These are phyloP conservation scores for Aspergillus sp. DNA, from an alignment of 2,329 filamentous ascomycete genomes.

Conservation along the genomic window DNA sequence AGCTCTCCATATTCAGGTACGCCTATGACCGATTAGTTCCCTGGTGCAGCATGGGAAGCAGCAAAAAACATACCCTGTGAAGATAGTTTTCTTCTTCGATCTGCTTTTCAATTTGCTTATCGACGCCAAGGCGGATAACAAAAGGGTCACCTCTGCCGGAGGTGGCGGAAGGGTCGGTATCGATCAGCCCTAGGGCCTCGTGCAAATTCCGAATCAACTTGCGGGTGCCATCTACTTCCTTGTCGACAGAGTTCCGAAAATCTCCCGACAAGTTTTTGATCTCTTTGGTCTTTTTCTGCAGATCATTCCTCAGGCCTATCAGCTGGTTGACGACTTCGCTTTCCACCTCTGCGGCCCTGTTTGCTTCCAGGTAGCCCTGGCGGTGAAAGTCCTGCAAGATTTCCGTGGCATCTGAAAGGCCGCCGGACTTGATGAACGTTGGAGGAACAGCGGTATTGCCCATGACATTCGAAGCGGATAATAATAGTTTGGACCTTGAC, in stretches of 20 bases:
- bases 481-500: constrained; percentile 65
- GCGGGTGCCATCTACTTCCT: constrained; percentile 79
- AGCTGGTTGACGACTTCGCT: constrained; percentile 83
- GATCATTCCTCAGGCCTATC: constrained; percentile 73
- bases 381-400: constrained; percentile 77
- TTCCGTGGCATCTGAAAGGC: constrained; percentile 77
- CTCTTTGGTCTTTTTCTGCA: constrained; percentile 95
- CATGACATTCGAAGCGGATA: constrained; percentile 74
- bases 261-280: constrained; percentile 89
- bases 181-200: constrained; percentile 68
- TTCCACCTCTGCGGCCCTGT: constrained; percentile 84
- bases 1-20: constrained; percentile 87
- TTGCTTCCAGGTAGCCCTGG: constrained; percentile 66
- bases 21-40: constrained; percentile 47
- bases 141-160: constrained; percentile 89
- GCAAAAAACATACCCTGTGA: constrained; percentile 58
- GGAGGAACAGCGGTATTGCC: constrained; percentile 69
- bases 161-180: constrained; percentile 64
- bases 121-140: constrained; percentile 72
- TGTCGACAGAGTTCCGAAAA: constrained; percentile 94
- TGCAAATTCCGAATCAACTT: constrained; percentile 72
- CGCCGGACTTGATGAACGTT: constrained; percentile 67
- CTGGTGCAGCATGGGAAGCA: background rate
- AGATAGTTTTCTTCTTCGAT: constrained; percentile 96
- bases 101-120: constrained; percentile 83